These are phyloP conservation scores for Ophiostoma ips DNA, from an alignment of 2,329 filamentous ascomycete species.

Conservation along the genomic window DNA sequence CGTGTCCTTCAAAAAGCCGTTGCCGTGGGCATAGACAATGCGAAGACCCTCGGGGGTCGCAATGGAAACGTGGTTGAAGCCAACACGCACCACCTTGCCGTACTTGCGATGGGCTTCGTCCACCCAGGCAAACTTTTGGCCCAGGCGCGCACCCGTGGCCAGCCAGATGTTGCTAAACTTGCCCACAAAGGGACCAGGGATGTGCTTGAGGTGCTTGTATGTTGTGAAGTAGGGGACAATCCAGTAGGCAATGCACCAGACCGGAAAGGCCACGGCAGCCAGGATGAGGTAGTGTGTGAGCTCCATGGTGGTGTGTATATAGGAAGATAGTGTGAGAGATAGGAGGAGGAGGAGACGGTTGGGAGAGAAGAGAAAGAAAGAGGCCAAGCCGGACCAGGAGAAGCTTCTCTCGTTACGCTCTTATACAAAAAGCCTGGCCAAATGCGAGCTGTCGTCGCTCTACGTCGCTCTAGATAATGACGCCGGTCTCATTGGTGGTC, in stretches of 20 bases:
- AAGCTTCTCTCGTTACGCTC: background rate
- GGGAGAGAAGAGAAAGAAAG: no score
- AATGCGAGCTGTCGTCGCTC: background rate
- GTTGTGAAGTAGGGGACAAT: conserved; percentile 10
- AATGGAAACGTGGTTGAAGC: conserved; percentile 12
- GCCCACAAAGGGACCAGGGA: conserved; percentile 9
- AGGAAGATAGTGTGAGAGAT: no score
- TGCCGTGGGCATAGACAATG: conserved; percentile 11
- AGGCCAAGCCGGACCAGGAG: no score
- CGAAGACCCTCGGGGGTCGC: conserved; percentile 8
- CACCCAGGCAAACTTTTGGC: conserved; percentile 10
- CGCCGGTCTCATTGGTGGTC: no score
- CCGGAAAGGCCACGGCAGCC: conserved; percentile 3
- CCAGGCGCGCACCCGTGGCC: conserved; percentile 4
- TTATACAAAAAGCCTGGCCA: background rate
- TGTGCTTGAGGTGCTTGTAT: conserved; percentile 7
- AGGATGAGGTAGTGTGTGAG: conserved; percentile 7
- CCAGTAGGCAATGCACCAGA: conserved; percentile 9
- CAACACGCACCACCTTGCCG: conserved; percentile 11
- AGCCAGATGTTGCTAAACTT: conserved; percentile 12
- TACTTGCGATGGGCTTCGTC: conserved; percentile 10
- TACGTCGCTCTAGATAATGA: no score
- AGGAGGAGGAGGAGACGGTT: no score
- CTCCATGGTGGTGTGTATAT: conserved; percentile 1
- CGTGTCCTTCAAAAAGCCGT: conserved; percentile 11